Base-by-base conservation (phyloP, 306 rosid species). In the Fagus crenata region DNA sequence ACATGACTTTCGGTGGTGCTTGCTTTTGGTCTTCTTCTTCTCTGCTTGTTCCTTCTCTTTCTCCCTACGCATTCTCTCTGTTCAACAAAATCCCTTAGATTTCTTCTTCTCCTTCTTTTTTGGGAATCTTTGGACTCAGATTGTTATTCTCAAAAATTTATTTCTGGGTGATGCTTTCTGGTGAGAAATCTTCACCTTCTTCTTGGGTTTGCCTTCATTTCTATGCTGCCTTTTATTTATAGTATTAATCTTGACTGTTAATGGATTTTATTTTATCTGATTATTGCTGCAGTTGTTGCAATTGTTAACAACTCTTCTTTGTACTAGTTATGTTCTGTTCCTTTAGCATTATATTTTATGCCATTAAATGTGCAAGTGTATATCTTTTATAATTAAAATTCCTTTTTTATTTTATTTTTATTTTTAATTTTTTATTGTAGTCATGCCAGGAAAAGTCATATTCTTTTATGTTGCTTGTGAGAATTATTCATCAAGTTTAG, bases 1-100 rank as follows among this genome's bases (percentile, higher is more conserved):
- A 3, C 13, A 67, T 39, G 74, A 40, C 80, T 67, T 53, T 75
- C 79, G 73, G 79, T 75, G 73, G 40, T 54, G 49, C 59, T 75
- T 36, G 49, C 59, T 75, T 36, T 49, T 9, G 35, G 49, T 18
- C 59, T 17, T 11, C 69, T 13, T 13, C 12, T 13, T 12, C 17
- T 65, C 11, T 6, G 0, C 14, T 7, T 7, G 12, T 51, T 53
- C 65, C 53, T 72, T 75, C 46, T 75, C 40, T 54, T 15, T 40
- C 74, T 68, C 67, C 39, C 7, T 53, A 77, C 56, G 43, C 74
- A 39, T 14, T 51, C 72, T 67, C 43, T 77, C 32, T 15, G n/a
- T 76, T 46, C 51, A 46, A 28, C 22, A 22, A 49, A 59, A 32
- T 15, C 33, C n/a, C 18, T 75, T 5, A 3, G 35, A 41, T 76